phyloP scores from a whole-genome alignment of 495 filamentous ascomycete species.

The Annulohypoxylon moriforme region DNA sequence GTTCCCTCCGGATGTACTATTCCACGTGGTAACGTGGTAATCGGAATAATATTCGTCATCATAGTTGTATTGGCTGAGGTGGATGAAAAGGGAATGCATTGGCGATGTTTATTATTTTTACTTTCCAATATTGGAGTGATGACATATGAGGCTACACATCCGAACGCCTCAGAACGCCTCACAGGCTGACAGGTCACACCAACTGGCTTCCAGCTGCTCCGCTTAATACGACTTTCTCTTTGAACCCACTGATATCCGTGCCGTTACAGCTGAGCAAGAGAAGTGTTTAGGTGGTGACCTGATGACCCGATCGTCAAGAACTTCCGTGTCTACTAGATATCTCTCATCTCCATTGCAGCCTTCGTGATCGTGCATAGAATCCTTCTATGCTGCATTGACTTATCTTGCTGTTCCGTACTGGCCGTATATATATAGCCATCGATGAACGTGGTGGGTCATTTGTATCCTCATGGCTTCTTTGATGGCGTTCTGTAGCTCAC shows the following conservation, averaged over 20 bases:
- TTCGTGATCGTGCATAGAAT: not conserved
- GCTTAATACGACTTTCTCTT: not conserved
- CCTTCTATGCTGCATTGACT: not conserved
- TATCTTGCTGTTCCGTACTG: too few species aligned
- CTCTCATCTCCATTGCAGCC: not conserved
- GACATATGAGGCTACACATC: not conserved
- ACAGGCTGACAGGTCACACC: not conserved
- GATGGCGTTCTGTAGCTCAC: not conserved
- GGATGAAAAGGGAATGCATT: not conserved
- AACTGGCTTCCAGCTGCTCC: not conserved
- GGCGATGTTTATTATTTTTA: not conserved
- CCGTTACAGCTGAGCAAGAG: not conserved
- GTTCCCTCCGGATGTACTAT: not conserved
- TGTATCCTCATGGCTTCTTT: not conserved
- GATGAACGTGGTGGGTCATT: not conserved
- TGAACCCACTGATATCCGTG: not conserved
- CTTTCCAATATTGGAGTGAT: not conserved
- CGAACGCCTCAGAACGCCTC: not conserved
- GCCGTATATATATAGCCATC: not conserved
- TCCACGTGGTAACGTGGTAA: conserved; percentile 5
- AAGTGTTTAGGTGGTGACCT: not conserved
- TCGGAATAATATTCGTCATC: not conserved
- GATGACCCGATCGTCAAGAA: not conserved
- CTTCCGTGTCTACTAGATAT: not conserved
- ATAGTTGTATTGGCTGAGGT: not conserved